Evolutionary conservation across 176 grass and related monocot species (phyloP).

Genomic region (Carex parvula): DNA sequence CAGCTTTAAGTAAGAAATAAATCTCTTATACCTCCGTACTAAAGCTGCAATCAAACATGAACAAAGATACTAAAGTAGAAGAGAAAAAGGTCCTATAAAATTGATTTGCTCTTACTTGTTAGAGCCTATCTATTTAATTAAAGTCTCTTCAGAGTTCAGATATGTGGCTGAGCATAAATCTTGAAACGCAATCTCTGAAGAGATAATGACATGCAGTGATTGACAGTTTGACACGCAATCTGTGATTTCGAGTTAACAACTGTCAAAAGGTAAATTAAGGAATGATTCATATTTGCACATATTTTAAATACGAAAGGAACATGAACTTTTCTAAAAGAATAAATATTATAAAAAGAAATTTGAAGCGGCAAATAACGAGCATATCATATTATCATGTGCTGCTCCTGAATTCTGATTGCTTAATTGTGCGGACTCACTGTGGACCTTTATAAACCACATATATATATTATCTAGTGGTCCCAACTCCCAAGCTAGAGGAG

Average conservation of each 20-base stretch:
- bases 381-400: too few species aligned
- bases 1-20: too few species aligned
- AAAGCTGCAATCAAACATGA: not conserved
- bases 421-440: not conserved
- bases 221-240: not conserved
- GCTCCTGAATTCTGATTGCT: too few species aligned
- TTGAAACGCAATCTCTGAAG: not conserved
- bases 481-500: not conserved
- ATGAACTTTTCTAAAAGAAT: not conserved
- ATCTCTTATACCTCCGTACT: too few species aligned
- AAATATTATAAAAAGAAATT: too few species aligned
- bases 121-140: not conserved
- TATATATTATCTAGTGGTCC: not conserved
- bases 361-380: too few species aligned
- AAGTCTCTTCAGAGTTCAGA: not conserved
- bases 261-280: not conserved
- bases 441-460: not conserved
- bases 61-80: not conserved
- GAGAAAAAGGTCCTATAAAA: not conserved
- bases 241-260: not conserved
- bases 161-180: not conserved
- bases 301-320: not conserved
- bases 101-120: not conserved
- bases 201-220: slow-evolving; percentile 11
- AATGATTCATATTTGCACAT: not conserved